Evolutionary conservation across 139 green algal genomes (phyloP).

Genomic region (Tetradesmus lagerheimii): DNA sequence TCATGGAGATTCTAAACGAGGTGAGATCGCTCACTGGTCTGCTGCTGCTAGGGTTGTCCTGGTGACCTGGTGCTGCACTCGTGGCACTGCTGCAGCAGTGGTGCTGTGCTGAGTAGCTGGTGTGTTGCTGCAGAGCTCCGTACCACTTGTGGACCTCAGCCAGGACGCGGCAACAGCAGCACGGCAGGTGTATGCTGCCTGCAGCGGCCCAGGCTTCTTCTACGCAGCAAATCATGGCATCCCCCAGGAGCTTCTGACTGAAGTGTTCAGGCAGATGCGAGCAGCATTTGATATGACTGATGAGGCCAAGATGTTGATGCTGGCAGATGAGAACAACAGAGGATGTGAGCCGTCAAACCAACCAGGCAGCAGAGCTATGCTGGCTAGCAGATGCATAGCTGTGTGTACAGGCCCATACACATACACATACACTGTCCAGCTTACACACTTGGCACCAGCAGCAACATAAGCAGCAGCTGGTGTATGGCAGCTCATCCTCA

Average conservation of each 20-base stretch:
- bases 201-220: conserved; percentile 49
- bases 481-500: too few species aligned
- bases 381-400: not conserved
- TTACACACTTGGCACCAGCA: not conserved
- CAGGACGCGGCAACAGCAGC: not conserved
- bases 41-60: not conserved
- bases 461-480: not conserved
- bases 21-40: not conserved
- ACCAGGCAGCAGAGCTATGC: not conserved
- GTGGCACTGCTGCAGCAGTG: not conserved
- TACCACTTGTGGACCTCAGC: conserved; percentile 39
- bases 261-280: conserved; percentile 64
- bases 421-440: not conserved
- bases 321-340: conserved; percentile 77
- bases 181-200: conserved; percentile 31
- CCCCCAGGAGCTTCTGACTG: conserved; percentile 59
- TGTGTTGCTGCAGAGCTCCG: not conserved
- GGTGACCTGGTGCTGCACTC: not conserved
- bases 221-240: conserved; percentile 79
- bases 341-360: not conserved
- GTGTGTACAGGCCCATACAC: too few species aligned
- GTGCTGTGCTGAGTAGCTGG: not conserved
- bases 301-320: conserved; percentile 76
- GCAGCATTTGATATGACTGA: conserved; percentile 83
- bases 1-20: not conserved